These are phyloP conservation scores for Aspergillus thermomutatus DNA, from an alignment of 2,329 filamentous ascomycete genomes.

Conservation along the genomic window DNA sequence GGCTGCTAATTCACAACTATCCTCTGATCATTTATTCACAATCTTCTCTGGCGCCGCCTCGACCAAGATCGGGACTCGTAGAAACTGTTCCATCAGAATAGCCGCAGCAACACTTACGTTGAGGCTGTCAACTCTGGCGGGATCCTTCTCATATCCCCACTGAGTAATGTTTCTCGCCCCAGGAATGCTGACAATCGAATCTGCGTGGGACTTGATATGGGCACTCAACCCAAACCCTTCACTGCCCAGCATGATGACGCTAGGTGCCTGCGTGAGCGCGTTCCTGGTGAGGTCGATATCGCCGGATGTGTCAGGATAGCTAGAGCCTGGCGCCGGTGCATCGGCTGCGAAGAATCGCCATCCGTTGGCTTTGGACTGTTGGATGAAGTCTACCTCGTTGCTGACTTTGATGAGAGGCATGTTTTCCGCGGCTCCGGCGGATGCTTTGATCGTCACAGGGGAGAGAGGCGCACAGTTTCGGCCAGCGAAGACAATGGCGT, in stretches of 20 bases:
- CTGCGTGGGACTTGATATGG: slow-evolving; percentile 62
- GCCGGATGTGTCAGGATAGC: slow-evolving; percentile 26
- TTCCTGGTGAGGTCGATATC: slow-evolving; percentile 23
- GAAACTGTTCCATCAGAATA: slow-evolving; percentile 54
- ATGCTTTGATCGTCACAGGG: slow-evolving; percentile 78
- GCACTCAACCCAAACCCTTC: slow-evolving; percentile 73
- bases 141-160: slow-evolving; percentile 30
- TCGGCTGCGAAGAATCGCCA: slow-evolving; percentile 83
- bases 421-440: slow-evolving; percentile 80
- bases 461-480: slow-evolving; percentile 71
- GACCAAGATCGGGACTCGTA: slow-evolving; percentile 31
- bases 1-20: neutral
- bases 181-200: slow-evolving; percentile 63
- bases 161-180: slow-evolving; percentile 46
- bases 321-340: slow-evolving; percentile 34
- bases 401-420: slow-evolving; percentile 69
- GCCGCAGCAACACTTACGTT: slow-evolving; percentile 90
- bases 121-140: slow-evolving; percentile 72
- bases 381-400: slow-evolving; percentile 67
- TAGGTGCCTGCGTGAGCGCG: slow-evolving; percentile 57
- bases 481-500: slow-evolving; percentile 74
- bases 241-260: slow-evolving; percentile 76
- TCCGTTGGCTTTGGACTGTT: slow-evolving; percentile 63
- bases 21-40: neutral
- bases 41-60: slow-evolving; percentile 15